Evolutionary conservation across 495 filamentous ascomycete genomes (phyloP).

Genomic region (Aspergillus nidulans): DNA sequence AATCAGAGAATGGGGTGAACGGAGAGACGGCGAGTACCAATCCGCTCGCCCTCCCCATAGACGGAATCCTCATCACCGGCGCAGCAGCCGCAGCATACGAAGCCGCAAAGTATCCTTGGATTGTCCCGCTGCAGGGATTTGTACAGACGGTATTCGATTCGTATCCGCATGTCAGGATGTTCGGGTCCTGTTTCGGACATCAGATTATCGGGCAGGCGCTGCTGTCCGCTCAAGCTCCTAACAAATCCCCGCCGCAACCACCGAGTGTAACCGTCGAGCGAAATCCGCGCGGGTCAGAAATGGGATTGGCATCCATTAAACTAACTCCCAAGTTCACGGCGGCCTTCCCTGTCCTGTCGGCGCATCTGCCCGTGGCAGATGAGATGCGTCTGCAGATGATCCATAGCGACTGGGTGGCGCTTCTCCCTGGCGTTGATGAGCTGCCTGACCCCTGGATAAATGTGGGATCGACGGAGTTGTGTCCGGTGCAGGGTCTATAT

Average conservation of each 20-base stretch:
- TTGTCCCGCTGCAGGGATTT: slow-evolving; percentile 24
- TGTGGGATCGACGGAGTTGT: slow-evolving; percentile 29
- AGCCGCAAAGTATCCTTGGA: slow-evolving; percentile 27
- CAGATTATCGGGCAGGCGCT: slow-evolving; percentile 42
- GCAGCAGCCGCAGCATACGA: slow-evolving; percentile 35
- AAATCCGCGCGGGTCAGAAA: slow-evolving; percentile 30
- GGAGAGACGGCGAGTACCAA: neutral
- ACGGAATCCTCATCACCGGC: slow-evolving; percentile 40
- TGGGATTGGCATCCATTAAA: slow-evolving; percentile 35
- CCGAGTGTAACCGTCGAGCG: slow-evolving; percentile 22
- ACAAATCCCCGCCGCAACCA: neutral
- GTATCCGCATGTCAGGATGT: slow-evolving; percentile 41
- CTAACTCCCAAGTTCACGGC: slow-evolving; percentile 26
- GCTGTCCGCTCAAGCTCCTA: slow-evolving; percentile 16
- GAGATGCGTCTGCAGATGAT: slow-evolving; percentile 19
- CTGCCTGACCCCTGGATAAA: slow-evolving; percentile 29
- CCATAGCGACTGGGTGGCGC: slow-evolving; percentile 18
- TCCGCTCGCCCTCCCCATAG: slow-evolving; percentile 23
- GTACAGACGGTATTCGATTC: slow-evolving; percentile 30
- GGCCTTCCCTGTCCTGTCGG: slow-evolving; percentile 15
- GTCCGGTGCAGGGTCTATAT: slow-evolving; percentile 41
- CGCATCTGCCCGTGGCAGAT: neutral
- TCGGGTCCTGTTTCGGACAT: slow-evolving; percentile 49
- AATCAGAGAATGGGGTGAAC: neutral
- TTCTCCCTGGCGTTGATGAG: neutral